Percentiles rank a stretch among this genome's conserved stretches.
Evolutionary conservation across 345 rosid genomes (phyloP).

Genomic region (Pistacia atlantica): DNA sequence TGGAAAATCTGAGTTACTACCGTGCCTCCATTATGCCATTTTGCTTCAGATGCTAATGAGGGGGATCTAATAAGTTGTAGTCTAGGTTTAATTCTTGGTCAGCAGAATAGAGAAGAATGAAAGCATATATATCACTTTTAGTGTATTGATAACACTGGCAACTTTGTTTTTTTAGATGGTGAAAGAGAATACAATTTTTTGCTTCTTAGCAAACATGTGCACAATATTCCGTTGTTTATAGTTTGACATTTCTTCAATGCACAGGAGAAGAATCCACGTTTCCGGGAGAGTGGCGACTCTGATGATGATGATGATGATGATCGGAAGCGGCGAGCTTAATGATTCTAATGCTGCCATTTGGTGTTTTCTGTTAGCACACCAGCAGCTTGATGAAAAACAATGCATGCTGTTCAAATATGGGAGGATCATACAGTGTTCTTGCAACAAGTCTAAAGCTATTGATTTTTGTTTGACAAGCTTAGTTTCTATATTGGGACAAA

Average conservation of each 20-base stretch:
- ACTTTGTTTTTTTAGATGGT: not conserved
- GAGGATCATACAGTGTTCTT: not conserved
- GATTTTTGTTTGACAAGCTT: not conserved
- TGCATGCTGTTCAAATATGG: not conserved
- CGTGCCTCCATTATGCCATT: not conserved
- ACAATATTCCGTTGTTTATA: not conserved
- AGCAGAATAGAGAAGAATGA: not conserved
- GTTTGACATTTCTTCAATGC: too few species aligned
- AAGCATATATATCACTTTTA: not conserved
- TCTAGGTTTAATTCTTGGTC: not conserved
- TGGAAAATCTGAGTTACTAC: not conserved
- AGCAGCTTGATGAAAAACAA: not conserved
- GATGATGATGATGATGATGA: conserved; percentile 95
- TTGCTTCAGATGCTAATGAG: not conserved
- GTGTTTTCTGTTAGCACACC: not conserved
- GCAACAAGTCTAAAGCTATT: not conserved
- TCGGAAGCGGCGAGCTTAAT: conserved; percentile 50
- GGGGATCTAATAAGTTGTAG: not conserved
- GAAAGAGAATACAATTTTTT: not conserved
- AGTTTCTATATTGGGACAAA: not conserved
- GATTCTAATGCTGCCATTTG: not conserved
- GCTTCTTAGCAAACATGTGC: conserved; percentile 4
- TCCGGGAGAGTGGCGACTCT: conserved; percentile 94
- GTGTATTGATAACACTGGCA: not conserved
- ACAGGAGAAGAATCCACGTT: conserved; percentile 98